Evolutionary conservation across 2,329 filamentous ascomycete species (phyloP).

Genomic region (Botrytis squamosa): DNA sequence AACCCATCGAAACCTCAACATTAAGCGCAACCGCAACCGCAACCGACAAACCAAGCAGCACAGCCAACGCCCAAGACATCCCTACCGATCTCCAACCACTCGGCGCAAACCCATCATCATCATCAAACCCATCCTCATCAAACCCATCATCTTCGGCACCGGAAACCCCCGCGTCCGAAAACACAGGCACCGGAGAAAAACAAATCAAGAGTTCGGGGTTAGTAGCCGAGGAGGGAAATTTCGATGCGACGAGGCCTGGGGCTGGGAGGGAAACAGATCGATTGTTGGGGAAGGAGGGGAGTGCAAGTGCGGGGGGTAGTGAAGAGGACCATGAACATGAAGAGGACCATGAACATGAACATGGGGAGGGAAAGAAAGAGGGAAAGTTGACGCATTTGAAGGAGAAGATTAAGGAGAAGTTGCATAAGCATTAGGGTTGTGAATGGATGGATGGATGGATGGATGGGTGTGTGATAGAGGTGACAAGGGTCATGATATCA

Average conservation of each 20-base stretch:
- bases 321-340: conserved; percentile 12
- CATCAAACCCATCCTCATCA: too few relatives aligned
- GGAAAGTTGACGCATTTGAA: conserved; percentile 53
- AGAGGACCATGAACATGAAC: too few relatives aligned
- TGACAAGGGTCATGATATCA: neutral
- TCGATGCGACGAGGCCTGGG: conserved; percentile 62
- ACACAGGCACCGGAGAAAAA: neutral
- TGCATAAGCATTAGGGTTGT: conserved; percentile 46
- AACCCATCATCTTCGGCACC: too few relatives aligned
- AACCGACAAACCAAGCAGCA: conserved; percentile 30
- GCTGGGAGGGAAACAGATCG: conserved; percentile 67
- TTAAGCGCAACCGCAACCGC: too few relatives aligned
- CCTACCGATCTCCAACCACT: neutral
- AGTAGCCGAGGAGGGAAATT: conserved; percentile 64
- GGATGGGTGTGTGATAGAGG: too few relatives aligned
- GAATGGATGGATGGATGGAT: too few relatives aligned
- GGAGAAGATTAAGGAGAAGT: conserved; percentile 68
- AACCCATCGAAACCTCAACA: too few relatives aligned
- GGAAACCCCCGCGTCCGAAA: too few relatives aligned
- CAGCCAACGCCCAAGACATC: too few relatives aligned
- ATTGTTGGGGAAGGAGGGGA: conserved; percentile 34
- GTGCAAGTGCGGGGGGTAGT: conserved; percentile 8
- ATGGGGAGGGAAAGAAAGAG: conserved; percentile 29
- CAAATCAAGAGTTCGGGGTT: conserved; percentile 59
- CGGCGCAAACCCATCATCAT: too few relatives aligned